Percentiles rank a stretch among this genome's conserved stretches.
Evolutionary conservation across 2,329 filamentous ascomycete species (phyloP).

Genomic region (Apiospora kogelbergensis): DNA sequence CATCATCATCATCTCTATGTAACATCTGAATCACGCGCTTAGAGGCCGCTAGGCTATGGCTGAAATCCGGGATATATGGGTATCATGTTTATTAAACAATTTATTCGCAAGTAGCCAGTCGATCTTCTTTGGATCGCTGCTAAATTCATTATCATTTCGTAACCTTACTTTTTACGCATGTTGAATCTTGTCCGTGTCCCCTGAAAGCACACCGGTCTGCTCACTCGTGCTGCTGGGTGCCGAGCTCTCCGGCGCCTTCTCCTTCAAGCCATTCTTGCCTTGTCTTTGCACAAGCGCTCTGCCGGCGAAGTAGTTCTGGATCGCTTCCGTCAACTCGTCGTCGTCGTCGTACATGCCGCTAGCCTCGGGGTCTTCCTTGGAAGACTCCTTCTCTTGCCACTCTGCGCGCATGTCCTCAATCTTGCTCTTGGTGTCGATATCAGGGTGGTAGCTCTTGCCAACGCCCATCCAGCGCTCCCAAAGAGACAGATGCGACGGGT

Average conservation of each 20-base stretch:
- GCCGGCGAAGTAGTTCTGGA: slow-evolving; percentile 52
- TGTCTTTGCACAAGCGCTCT: slow-evolving; percentile 9
- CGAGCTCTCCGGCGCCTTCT: slow-evolving; percentile 18
- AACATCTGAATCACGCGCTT: not conserved
- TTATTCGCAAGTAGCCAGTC: not conserved
- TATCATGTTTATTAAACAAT: not conserved
- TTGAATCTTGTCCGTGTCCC: not conserved
- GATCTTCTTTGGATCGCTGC: not conserved
- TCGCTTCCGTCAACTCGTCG: slow-evolving; percentile 52
- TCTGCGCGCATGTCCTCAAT: slow-evolving; percentile 76
- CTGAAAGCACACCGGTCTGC: not conserved
- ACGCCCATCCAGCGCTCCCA: slow-evolving; percentile 83
- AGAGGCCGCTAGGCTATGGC: not conserved
- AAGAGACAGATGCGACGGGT: slow-evolving; percentile 81
- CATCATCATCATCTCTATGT: too few species aligned
- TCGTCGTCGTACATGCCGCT: slow-evolving; percentile 41
- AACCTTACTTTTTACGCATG: not conserved
- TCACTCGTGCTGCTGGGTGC: not conserved
- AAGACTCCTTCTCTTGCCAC: slow-evolving; percentile 55
- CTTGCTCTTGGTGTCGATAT: slow-evolving; percentile 79
- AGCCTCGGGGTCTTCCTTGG: slow-evolving; percentile 48
- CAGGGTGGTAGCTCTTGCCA: slow-evolving; percentile 80
- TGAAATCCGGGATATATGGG: not conserved
- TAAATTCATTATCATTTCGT: not conserved
- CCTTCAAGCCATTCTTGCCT: slow-evolving; percentile 20